These are phyloP conservation scores for Davidsoniella eucalypti DNA, from an alignment of 2,329 filamentous ascomycete genomes.

Conservation along the genomic window DNA sequence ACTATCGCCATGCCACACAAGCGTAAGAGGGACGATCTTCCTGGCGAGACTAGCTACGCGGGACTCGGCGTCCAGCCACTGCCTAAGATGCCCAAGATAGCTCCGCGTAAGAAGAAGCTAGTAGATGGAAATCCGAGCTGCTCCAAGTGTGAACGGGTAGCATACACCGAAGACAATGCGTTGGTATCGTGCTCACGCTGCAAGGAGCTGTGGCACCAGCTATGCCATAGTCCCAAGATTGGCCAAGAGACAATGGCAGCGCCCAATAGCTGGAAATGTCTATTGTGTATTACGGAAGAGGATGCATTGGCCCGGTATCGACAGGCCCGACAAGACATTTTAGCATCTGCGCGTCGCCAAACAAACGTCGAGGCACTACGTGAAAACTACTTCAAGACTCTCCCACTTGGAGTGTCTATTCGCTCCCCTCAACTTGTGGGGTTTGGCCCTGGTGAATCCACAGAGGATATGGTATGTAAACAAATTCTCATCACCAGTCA, in stretches of 20 bases:
- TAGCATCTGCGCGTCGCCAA: conserved; percentile 13
- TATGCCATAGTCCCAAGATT: conserved; percentile 16
- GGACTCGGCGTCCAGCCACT: conserved; percentile 1
- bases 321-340: conserved; percentile 13
- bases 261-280: conserved; percentile 14
- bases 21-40: conserved; percentile 4
- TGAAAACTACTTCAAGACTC: conserved; percentile 19
- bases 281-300: conserved; percentile 14
- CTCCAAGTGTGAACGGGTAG: conserved; percentile 15
- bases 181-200: conserved; percentile 16
- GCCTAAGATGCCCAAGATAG: conserved; percentile 7
- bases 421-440: conserved; percentile 24
- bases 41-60: background rate
- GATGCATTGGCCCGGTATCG: conserved; percentile 13
- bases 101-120: conserved; percentile 8
- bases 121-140: conserved; percentile 13
- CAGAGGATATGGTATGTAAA: conserved; percentile 20
- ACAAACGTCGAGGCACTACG: conserved; percentile 20
- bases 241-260: conserved; percentile 10
- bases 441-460: conserved; percentile 22
- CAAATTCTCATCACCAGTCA: too few species aligned
- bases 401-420: conserved; percentile 21
- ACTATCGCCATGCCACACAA: conserved; percentile 8
- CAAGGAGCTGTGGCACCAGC: conserved; percentile 16
- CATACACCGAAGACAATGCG: conserved; percentile 14